Conservation (phyloP, 2,329 filamentous ascomycete species). For the Botrytis hyacinthi region DNA sequence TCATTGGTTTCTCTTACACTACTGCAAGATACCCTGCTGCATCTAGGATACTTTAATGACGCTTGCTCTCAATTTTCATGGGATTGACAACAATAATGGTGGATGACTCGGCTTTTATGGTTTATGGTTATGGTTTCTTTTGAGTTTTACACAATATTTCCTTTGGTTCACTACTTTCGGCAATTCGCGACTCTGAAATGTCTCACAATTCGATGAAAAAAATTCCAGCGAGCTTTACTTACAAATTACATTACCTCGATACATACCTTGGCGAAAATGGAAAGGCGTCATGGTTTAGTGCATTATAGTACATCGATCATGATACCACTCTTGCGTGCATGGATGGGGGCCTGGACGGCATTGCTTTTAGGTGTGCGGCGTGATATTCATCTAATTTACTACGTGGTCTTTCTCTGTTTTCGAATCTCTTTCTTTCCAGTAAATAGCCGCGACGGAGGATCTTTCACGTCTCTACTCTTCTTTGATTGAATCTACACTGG, state of each 20-base stretch:
- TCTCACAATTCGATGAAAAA: neutral
- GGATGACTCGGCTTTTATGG: neutral
- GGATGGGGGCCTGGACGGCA: conserved; percentile 13
- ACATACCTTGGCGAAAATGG: conserved; percentile 18
- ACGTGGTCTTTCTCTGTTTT: conserved; percentile 1
- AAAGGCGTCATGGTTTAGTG: conserved; percentile 15
- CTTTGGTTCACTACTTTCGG: neutral
- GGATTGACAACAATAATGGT: conserved; percentile 8
- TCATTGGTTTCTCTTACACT: conserved; percentile 10
- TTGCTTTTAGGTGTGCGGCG: conserved; percentile 18
- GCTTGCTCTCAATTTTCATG: conserved; percentile 9
- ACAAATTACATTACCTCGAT: conserved; percentile 11
- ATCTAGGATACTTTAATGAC: conserved; percentile 14
- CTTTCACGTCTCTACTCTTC: neutral
- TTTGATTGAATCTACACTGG: neutral
- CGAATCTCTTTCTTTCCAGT: neutral
- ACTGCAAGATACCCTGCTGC: conserved; percentile 13
- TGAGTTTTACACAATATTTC: neutral
- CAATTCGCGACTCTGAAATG: conserved; percentile 1
- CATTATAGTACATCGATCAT: conserved; percentile 18
- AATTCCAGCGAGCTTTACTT: neutral
- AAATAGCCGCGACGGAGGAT: conserved; percentile 11
- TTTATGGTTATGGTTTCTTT: neutral
- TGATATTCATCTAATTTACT: conserved; percentile 12
- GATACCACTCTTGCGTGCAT: conserved; percentile 19